Base-by-base conservation (phyloP, 1,139 yeast species). In the Fermentozyma sake region DNA sequence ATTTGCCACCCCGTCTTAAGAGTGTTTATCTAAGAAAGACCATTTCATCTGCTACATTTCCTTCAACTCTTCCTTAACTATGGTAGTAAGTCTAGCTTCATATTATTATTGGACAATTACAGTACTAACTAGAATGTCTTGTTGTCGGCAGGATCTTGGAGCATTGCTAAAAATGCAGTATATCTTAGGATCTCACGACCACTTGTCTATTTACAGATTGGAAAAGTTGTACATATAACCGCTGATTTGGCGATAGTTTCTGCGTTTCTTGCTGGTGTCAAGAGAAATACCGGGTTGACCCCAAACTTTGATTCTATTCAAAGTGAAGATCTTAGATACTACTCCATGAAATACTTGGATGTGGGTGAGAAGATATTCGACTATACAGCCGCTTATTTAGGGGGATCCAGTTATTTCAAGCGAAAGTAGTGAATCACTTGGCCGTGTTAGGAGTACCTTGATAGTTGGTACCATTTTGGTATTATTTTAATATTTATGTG, bases 331-430 rank as follows among this genome's bases (percentile, higher is more conserved):
- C 60, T 80, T 8, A 71, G 71, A 45, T 65, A 70, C 23, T 79
- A 81, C 46, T 61, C 79, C 11, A 61, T 61, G 18, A 80, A 76
- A 46, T 91, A 86, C 50, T 68, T 91, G 40, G 82, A 77, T 32
- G 55, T 80, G 18, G 98, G 98, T n/a, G 98, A 91, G 47, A 75
- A 77, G 53, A 62, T 83, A 4, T 78, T 81, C 44, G 96, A 87
- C 48, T 70, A 74, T 33, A 64, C 84, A 20, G 79, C 82, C 9
- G 83, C 86, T 5, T 68, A 75, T 41, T 72, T 86, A 66, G 77
- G 80, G 26, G 67, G 80, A 7, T 80, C 95, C 2, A 71, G 73
- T 12, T 85, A 80, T 55, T 91, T 87, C 56, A 77, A 68, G 37
- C 74, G 91, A 45, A 72, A 61, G 42, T 72, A 18, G 20, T 8